Conservation (phyloP, 352 stramenopile genomes). For the Globisporangium cystogenes region DNA sequence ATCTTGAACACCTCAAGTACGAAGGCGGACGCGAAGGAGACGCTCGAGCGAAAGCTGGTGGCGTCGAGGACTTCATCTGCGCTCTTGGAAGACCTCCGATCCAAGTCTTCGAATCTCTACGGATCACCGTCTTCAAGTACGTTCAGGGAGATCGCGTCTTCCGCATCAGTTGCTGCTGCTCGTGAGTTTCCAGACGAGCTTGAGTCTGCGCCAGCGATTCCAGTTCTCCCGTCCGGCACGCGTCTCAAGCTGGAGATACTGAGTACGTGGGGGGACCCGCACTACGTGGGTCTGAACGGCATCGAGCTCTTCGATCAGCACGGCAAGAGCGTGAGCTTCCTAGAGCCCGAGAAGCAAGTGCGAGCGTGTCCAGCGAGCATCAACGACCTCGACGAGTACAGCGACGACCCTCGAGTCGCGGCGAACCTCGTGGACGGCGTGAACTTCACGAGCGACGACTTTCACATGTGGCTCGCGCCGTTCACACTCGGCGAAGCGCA, state of each 20-base stretch:
- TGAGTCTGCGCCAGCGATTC: conserved; percentile 22
- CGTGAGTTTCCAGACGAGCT: background rate
- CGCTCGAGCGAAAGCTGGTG: background rate
- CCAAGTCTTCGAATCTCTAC: conserved; percentile 2
- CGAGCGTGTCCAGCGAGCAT: conserved; percentile 72
- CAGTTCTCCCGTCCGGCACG: conserved; percentile 53
- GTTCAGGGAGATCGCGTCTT: background rate
- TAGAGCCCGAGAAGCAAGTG: conserved; percentile 42
- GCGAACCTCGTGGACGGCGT: conserved; percentile 81
- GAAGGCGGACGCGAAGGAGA: conserved; percentile 2
- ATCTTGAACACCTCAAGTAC: background rate
- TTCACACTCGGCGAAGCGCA: conserved; percentile 54
- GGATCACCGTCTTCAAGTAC: background rate
- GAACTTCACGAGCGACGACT: conserved; percentile 88
- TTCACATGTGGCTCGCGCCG: conserved; percentile 89
- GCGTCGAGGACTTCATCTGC: conserved; percentile 7
- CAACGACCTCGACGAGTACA: conserved; percentile 88
- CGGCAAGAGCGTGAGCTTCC: conserved; percentile 50
- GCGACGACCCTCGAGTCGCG: conserved; percentile 61
- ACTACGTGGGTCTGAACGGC: conserved; percentile 89
- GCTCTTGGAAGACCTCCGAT: conserved; percentile 8
- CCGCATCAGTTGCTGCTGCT: background rate
- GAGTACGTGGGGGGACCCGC: conserved; percentile 84
- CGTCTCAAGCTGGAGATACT: conserved; percentile 74
- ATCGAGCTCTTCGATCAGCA: conserved; percentile 83